A percentile compares a stretch with the other conserved stretches of the same genome.
These are phyloP conservation scores for Colletotrichum acutatum DNA, from an alignment of 2,329 filamentous ascomycete species.

Conservation along the genomic window DNA sequence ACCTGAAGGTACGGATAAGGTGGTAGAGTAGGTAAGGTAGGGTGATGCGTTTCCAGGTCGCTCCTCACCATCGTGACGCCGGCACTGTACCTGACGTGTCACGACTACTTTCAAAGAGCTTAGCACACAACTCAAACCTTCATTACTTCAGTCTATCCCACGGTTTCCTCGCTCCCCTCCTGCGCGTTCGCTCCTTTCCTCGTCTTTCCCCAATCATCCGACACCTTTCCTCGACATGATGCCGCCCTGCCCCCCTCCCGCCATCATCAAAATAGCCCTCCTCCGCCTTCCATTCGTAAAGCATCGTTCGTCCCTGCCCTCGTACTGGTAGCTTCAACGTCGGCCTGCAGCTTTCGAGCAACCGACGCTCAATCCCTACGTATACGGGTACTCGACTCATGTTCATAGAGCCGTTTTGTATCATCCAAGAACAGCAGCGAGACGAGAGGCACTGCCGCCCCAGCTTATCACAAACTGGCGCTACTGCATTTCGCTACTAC, in stretches of 20 bases:
- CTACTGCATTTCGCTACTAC: neutral
- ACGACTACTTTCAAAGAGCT: neutral
- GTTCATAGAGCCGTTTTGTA: neutral
- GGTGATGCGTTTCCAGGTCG: neutral
- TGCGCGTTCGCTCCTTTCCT: neutral
- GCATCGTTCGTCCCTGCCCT: neutral
- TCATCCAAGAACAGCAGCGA: neutral
- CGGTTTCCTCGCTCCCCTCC: neutral
- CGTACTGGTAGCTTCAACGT: neutral
- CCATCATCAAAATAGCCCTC: neutral
- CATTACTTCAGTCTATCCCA: neutral
- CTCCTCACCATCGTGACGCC: neutral
- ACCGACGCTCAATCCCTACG: neutral
- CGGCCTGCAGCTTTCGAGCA: neutral
- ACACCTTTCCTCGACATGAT: neutral
- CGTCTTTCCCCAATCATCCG: neutral
- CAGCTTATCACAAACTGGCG: conserved; percentile 13
- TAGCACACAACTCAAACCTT: neutral
- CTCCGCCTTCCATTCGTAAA: neutral
- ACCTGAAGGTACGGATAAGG: too few species aligned
- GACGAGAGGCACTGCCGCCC: neutral
- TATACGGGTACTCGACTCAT: neutral
- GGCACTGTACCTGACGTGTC: neutral
- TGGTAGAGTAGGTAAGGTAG: neutral
- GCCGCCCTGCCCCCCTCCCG: neutral